phyloP scores from a whole-genome alignment of 2,329 filamentous ascomycete species.

The Fusarium mangiferae region DNA sequence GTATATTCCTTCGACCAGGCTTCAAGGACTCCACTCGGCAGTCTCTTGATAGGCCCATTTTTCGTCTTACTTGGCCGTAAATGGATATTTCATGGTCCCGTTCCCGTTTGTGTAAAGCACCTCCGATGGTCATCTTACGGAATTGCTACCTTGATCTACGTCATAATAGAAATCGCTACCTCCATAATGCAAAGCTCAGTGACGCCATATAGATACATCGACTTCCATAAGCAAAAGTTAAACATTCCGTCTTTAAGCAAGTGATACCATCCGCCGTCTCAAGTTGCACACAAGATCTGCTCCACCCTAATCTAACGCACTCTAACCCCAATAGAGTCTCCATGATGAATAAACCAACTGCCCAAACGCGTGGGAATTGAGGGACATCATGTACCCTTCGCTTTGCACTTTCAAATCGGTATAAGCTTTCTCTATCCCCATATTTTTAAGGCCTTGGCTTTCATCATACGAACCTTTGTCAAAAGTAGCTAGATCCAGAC shows the following conservation, averaged over 20 bases:
- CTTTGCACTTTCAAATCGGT: too few species aligned
- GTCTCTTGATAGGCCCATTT: background rate
- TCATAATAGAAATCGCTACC: background rate
- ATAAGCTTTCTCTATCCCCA: too few species aligned
- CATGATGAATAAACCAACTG: too few species aligned
- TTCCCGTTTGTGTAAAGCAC: accelerated
- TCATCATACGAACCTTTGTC: too few species aligned
- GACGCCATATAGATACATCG: background rate
- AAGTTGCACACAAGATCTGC: background rate
- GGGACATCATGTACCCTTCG: background rate
- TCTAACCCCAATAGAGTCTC: too few species aligned
- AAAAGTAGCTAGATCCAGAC: background rate
- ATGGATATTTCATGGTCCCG: too few species aligned
- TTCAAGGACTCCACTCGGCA: background rate
- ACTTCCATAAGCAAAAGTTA: background rate
- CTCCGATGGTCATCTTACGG: accelerated
- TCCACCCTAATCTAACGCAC: too few species aligned
- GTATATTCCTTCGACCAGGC: too few species aligned
- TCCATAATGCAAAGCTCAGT: background rate
- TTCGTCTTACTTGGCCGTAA: background rate
- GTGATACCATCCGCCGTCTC: background rate
- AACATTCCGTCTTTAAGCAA: background rate
- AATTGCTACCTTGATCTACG: accelerated
- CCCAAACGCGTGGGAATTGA: background rate
- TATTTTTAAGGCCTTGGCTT: too few species aligned